Percentiles rank a stretch among this genome's conserved stretches.
Conservation (phyloP, 176 grass and related monocot species). For the Phragmites australis region DNA sequence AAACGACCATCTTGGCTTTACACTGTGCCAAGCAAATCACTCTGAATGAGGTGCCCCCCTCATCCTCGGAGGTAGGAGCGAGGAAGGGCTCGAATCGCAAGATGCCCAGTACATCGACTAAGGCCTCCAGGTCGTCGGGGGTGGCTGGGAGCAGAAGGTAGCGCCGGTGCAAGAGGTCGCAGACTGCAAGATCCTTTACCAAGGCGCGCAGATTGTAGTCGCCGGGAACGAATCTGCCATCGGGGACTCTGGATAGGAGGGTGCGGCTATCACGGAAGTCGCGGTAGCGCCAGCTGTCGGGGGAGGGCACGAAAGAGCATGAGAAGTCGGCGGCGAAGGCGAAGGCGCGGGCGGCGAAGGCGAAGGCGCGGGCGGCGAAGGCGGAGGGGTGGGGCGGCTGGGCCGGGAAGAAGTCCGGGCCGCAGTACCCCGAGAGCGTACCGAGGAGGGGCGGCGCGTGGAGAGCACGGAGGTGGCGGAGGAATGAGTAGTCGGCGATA, state of each 20-base stretch:
- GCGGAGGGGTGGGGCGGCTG: constrained; percentile 31
- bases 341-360: constrained; percentile 16
- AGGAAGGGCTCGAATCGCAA: constrained; percentile 52
- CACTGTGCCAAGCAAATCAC: constrained; percentile 43
- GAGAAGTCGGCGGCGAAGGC: constrained; percentile 42
- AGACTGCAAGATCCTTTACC: constrained; percentile 39
- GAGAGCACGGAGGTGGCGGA: constrained; percentile 45
- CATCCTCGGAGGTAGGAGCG: too few species aligned
- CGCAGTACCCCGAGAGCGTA: too few species aligned
- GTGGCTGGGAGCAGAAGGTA: constrained; percentile 26
- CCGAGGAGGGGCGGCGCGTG: constrained; percentile 38
- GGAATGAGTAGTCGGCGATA: constrained; percentile 36
- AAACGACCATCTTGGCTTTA: constrained; percentile 32
- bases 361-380: constrained; percentile 12
- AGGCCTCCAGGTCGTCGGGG: constrained; percentile 35
- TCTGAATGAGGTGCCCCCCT: constrained; percentile 22
- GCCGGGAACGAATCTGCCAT: too few species aligned
- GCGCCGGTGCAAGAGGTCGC: constrained; percentile 43
- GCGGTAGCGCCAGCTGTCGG: constrained; percentile 31
- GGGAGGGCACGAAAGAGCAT: constrained; percentile 43
- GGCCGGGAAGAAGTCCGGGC: constrained; percentile 37
- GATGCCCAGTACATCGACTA: too few species aligned
- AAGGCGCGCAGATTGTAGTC: too few species aligned
- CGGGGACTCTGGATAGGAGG: too few species aligned
- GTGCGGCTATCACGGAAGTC: constrained; percentile 40